Base-by-base conservation (phyloP, 192 early-diverging fungal genomes). In the Podila clonocystis region DNA sequence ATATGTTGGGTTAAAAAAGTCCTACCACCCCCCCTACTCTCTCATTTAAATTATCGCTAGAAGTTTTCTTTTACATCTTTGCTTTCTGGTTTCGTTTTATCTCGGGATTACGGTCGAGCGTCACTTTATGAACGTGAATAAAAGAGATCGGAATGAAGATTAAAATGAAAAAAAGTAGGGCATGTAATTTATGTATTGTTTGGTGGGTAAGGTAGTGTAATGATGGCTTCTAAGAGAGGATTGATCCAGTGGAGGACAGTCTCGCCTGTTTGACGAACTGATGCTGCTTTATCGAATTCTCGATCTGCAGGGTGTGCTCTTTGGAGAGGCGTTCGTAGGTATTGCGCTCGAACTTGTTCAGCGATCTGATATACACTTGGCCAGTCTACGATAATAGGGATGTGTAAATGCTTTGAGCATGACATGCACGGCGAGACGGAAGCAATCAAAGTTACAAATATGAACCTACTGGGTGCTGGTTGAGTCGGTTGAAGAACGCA, bases 401-500 rank as follows among this genome's bases (percentile, higher is more conserved):
- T 33, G 2, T 9, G 31, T 57, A 1, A 36, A 17, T 38, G 49
- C 20, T 9, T 13, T 30, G 20, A 5, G 9, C 7, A 55, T 24
- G 9, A 31, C 4, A 66, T 24, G 11, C 3, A 31, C 9, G 19
- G 41, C 22, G 11, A 11, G 19, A 55, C 1, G 31, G n/a, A 8
- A 19, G 30, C 11, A 19, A 22, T 6, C 33, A 15, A 9, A 5
- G 31, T n/a, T 20, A 38, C 12, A 1, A 22, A 15, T 0, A 5
- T n/a, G 3, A 12, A 58, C 85, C 76, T 85, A 90, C 87, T 19
- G 85, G 87, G 80, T 96, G 92, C 30, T 89, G 73, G 63, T 91
- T 86, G 61, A 97, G 82, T 58, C 92, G 85, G 24, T 90, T 85
- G 36, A 97, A 91, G n/a, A 97, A 82, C 34, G 91, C 82, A 22